Base-by-base conservation (phyloP, 1,139 yeast genomes). In the Hanseniaspora sp. region DNA sequence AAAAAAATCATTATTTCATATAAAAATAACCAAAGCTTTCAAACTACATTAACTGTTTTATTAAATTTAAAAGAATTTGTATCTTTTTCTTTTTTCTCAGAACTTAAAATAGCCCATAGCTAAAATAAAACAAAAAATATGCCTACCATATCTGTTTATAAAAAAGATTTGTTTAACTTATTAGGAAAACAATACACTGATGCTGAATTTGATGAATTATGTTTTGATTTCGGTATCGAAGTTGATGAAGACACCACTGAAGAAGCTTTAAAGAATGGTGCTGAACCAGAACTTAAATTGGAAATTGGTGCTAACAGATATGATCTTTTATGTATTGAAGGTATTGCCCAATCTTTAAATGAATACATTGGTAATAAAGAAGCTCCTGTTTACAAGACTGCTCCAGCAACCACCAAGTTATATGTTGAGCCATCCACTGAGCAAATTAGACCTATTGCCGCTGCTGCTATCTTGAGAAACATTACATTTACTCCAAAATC, bases 261-360 rank as follows among this genome's bases (percentile, higher is more conserved):
- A 52, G 94, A 83, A 53, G 83, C 86, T 59, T 74, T 74, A 62
- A 83, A 77, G 56, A 82, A 78, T 48, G 83, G 80, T 58, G 96
- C 90, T 71, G 86, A 97, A 69, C 96, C 99, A 28, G 95, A 90
- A 71, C 77, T 87, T 64, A 94, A 94, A 73, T 88, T 94, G 65
- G 99, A 94, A 69, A 83, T 94, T 60, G 97, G 96, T 56, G 99
- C 99, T 59, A 94, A 94, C 73, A 80, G 98, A 73, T 94, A 92
- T 66, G 99, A 92, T 69, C 82, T 94, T 92, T 80, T 94, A 62
- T 94, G 98, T 74, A 84, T 88, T 60, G 99, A 94, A 71, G 99
- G 99, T 66, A 90, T 94, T 69, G 87, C 96, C 0, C 95, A 88
- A 66, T 94, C 97, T 0, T 75, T 94, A 66, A 88, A 88, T 65